phyloP scores from a whole-genome alignment of 2,329 filamentous ascomycete genomes.

The Ophiostoma triangulosporum region DNA sequence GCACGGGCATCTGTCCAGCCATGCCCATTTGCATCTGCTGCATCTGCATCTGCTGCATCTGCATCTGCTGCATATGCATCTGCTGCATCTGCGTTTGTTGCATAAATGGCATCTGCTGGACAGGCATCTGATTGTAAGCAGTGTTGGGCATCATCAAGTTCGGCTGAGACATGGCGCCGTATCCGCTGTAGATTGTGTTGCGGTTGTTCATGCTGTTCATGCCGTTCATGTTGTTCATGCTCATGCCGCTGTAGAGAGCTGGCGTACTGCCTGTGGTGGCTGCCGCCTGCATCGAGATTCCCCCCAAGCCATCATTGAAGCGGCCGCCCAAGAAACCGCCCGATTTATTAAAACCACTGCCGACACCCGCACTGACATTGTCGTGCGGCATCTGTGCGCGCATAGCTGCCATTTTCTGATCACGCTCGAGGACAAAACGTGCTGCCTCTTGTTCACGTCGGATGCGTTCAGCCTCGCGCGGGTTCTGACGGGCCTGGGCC shows the following conservation, averaged over 20 bases:
- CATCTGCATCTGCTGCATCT: constrained; percentile 7
- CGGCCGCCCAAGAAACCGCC: constrained; percentile 37
- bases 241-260: background rate
- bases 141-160: background rate
- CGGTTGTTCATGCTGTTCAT: background rate
- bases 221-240: background rate
- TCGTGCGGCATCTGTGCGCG: constrained; percentile 34
- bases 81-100: background rate
- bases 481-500: constrained; percentile 20
- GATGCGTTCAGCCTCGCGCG: constrained; percentile 28
- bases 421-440: constrained; percentile 28
- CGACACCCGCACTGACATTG: background rate
- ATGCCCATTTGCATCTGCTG: constrained; percentile 4
- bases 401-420: constrained; percentile 35
- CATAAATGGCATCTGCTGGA: background rate
- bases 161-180: constrained; percentile 2
- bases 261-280: constrained; percentile 3
- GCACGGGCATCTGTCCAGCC: constrained; percentile 8
- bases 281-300: constrained; percentile 16
- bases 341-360: constrained; percentile 14
- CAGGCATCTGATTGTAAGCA: background rate
- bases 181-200: background rate
- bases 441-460: constrained; percentile 28
- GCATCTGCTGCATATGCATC: constrained; percentile 4
- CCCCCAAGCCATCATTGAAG: constrained; percentile 41